Base-by-base conservation (phyloP, 495 filamentous ascomycete genomes). In the Penicillium chermesinum region DNA sequence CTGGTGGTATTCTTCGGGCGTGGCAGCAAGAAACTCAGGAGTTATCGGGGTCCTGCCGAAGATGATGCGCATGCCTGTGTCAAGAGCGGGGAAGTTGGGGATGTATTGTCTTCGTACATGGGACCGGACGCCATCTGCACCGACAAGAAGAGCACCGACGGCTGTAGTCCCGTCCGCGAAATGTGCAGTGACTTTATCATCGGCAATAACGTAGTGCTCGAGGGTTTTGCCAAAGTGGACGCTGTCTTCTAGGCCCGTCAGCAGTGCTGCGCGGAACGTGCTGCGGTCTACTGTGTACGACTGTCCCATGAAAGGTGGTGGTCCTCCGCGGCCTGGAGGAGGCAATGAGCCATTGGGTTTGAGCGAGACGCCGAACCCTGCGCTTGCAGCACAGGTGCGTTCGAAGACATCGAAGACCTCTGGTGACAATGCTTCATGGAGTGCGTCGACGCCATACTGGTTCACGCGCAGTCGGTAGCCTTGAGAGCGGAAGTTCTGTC, bases 391-490 rank as follows among this genome's bases (percentile, higher is more conserved):
- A 55, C 73, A 80, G 7, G 58, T 69, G 32, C 75, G 68, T 63
- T 75, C 78, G 63, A 84, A 83, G 18, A 57, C 55, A 40, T 68
- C 42, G 47, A 64, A 79, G 1, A 58, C 49, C 0, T 69, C 61
- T 0, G 75, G 65, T 0, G 65, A 63, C 8, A 84, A 72, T 13
- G 72, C 69, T 0, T 69, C 66, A 44, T 79, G 66, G 40, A 84
- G 72, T 15, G 79, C 78, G 19, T 70, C 61, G 10, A 80, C 56
- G 1, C 78, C 77, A 48, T 79, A 64, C 1, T 57, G 15, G 1
- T 72, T 75, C 5, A 82, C 67, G 21, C 77, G 71, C 5, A 83
- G 65, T 8, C 81, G 61, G 61, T 69, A 61, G 38, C 68, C 59
- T 66, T 70, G 53, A 39, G 71, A 61, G 21, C 72, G 66, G 15